Percentiles rank a stretch among this genome's conserved stretches.
These are phyloP conservation scores for Cairneyella variabilis DNA, from an alignment of 495 filamentous ascomycete genomes.

Conservation along the genomic window DNA sequence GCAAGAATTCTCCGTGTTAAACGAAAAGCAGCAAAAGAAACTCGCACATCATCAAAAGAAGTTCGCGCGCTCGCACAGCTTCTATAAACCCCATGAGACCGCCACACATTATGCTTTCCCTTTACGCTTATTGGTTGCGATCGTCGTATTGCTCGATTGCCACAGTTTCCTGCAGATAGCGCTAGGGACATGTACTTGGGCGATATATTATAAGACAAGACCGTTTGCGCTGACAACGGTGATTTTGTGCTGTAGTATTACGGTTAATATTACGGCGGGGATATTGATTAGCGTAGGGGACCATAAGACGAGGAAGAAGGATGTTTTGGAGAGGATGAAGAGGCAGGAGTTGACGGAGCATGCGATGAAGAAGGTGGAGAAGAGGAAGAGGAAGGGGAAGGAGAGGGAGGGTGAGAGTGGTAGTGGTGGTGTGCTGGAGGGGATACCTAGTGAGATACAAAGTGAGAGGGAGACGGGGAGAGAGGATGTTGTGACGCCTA, in stretches of 20 bases:
- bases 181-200: slow-evolving; percentile 71
- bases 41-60: slow-evolving; percentile 71
- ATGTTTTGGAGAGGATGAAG: slow-evolving; percentile 69
- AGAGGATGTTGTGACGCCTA: too few relatives aligned
- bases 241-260: slow-evolving; percentile 72
- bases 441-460: too few relatives aligned
- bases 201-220: slow-evolving; percentile 58
- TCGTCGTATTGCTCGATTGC: slow-evolving; percentile 70
- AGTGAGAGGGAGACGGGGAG: too few relatives aligned
- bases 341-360: slow-evolving; percentile 69
- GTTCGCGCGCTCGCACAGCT: slow-evolving; percentile 72
- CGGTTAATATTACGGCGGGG: slow-evolving; percentile 67
- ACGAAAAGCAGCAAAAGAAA: slow-evolving; percentile 54
- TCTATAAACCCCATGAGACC: slow-evolving; percentile 84
- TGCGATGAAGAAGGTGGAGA: slow-evolving; percentile 68
- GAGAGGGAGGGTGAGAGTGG: background rate
- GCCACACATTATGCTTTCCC: slow-evolving; percentile 76
- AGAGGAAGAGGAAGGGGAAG: slow-evolving; percentile 33
- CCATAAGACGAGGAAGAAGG: slow-evolving; percentile 71
- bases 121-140: slow-evolving; percentile 61
- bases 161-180: slow-evolving; percentile 73
- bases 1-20: slow-evolving; percentile 51
- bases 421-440: too few relatives aligned
- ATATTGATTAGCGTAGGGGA: slow-evolving; percentile 71
- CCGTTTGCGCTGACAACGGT: slow-evolving; percentile 70